These are phyloP conservation scores for Mortierella sp. DNA, from an alignment of 371 early-diverging fungal genomes.

Conservation along the genomic window DNA sequence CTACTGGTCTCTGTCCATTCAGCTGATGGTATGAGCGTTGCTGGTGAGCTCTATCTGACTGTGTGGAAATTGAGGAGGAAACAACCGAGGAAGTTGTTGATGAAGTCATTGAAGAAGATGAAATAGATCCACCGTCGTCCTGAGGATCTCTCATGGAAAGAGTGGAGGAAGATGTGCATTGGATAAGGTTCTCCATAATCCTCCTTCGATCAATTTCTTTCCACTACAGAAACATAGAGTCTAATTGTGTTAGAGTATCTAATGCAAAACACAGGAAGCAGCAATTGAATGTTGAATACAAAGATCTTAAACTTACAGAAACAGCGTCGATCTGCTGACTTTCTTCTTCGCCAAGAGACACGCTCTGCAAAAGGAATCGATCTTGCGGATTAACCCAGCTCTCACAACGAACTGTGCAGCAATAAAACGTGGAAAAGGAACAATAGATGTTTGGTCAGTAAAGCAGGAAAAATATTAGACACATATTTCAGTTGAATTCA, in stretches of 20 bases:
- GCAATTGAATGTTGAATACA: background rate
- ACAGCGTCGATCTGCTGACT: slow-evolving; percentile 42
- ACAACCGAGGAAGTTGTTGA: slow-evolving; percentile 23
- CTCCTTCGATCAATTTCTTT: slow-evolving; percentile 61
- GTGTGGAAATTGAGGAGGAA: slow-evolving; percentile 1
- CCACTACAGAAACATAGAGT: slow-evolving; percentile 56
- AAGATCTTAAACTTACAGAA: slow-evolving; percentile 26
- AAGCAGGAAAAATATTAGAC: slow-evolving; percentile 1
- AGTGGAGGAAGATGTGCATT: slow-evolving; percentile 55
- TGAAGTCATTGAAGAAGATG: slow-evolving; percentile 48
- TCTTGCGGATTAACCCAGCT: slow-evolving; percentile 57
- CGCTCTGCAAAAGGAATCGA: slow-evolving; percentile 51
- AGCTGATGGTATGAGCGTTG: slow-evolving; percentile 4
- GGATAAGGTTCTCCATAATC: slow-evolving; percentile 63
- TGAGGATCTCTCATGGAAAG: slow-evolving; percentile 38
- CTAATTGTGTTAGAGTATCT: background rate
- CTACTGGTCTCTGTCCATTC: slow-evolving; percentile 12
- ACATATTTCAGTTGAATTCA: slow-evolving; percentile 8
- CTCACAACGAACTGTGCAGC: slow-evolving; percentile 44
- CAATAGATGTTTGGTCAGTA: too few relatives aligned
- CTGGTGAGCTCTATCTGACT: slow-evolving; percentile 5
- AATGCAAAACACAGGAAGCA: background rate
- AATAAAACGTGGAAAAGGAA: slow-evolving; percentile 16
- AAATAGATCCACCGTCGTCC: slow-evolving; percentile 44
- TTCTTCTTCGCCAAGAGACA: slow-evolving; percentile 40